A percentile compares a stretch with the other conserved stretches of the same genome.
Evolutionary conservation across 1,284 basidiomycete genomes (phyloP).

Genomic region (Fomitopsis betulina): DNA sequence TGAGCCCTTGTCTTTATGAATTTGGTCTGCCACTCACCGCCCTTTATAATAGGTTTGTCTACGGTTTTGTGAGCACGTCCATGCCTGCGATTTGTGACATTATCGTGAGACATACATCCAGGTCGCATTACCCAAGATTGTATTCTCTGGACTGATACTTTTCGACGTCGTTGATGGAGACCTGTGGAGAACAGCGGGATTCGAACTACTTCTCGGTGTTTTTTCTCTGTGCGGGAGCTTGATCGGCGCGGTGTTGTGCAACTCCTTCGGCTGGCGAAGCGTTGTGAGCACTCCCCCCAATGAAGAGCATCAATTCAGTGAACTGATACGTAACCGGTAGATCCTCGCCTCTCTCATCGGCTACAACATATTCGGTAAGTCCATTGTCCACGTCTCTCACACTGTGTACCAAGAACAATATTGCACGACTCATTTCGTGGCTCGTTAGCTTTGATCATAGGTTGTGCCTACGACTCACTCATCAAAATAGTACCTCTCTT

Average conservation of each 20-base stretch:
- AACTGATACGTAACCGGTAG: not conserved
- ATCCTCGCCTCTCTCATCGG: not conserved
- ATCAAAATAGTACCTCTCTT: not conserved
- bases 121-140: not conserved
- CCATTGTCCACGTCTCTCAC: not conserved
- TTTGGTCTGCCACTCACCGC: not conserved
- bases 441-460: not conserved
- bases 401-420: not conserved
- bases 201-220: not conserved
- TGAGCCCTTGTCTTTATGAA: not conserved
- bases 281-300: not conserved
- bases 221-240: not conserved
- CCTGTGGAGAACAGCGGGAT: not conserved
- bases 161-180: not conserved
- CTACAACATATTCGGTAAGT: not conserved
- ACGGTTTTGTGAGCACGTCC: not conserved
- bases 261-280: not conserved
- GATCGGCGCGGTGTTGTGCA: not conserved
- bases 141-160: not conserved
- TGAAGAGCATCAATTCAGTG: not conserved
- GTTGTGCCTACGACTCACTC: not conserved
- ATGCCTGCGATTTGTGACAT: not conserved
- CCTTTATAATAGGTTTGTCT: not conserved
- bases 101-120: not conserved
- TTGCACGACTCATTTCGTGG: not conserved